Evolutionary conservation across 345 rosid genomes (phyloP), one percentile per base, ranked within the genome.

Genomic region (Moricandia moricandioides): DNA sequence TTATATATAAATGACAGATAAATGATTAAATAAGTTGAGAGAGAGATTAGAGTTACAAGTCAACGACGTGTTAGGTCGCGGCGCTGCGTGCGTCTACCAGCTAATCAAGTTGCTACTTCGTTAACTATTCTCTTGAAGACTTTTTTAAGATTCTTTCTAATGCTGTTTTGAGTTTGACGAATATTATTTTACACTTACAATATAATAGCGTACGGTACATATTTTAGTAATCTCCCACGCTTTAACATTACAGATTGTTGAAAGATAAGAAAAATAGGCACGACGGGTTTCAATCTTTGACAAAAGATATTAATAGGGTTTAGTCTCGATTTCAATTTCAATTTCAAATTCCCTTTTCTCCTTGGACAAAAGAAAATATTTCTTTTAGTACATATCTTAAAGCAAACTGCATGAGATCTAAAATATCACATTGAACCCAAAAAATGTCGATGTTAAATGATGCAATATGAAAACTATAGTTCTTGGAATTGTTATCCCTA

Each of bases 91-190:
- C 54, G 33, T 37, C 60, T 55, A 73, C 71, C 78, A 56, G 56
- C 71, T 65, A 65, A 65, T 73, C 78, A 73, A 34, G 59, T 73
- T 65, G 78, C 57, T 57, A 57, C 40, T 2, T 52, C 51, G 18
- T 29, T 1, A 65, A 40, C 47, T 40, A 40, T 40, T 40, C 14
- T 40, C 47, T 40, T 13, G 51, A 43, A 27, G 10, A 40, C 33
- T 29, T 43, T 40, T 37, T 30, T 30, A 4, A 55, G 10, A 54
- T 27, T 54, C 40, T 72, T 37, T 37, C 43, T 37, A 37, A 37
- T 8, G 43, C 3, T 37, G 43, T 37, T 37, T 9, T 8, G 43
- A 37, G 43, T 8, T 71, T 62, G 57, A 55, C n/a, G 16, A 3
- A 35, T 43, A 43, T 45, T n/a, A 45, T 45, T 45, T 45, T 13